Percentiles rank a stretch among this genome's conserved stretches.
Evolutionary conservation across 2,329 filamentous ascomycete species (phyloP).

Genomic region (Colletotrichum lentis): DNA sequence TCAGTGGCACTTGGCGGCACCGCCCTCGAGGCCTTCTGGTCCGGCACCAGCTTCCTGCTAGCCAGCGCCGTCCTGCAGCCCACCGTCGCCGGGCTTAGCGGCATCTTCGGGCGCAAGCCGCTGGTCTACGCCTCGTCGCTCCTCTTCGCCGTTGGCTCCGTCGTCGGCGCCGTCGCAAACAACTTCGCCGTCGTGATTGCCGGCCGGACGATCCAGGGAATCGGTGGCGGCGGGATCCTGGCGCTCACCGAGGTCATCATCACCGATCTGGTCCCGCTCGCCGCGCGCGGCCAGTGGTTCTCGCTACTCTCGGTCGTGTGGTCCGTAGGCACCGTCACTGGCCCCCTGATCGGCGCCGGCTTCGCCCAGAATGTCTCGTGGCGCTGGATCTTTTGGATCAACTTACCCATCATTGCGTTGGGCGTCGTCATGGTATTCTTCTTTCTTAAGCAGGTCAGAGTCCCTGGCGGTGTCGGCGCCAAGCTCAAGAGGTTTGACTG

Average conservation of each 20-base stretch:
- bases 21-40: conserved; percentile 73
- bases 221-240: conserved; percentile 61
- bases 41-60: conserved; percentile 74
- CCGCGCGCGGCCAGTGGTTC: conserved; percentile 53
- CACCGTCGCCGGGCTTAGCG: conserved; percentile 49
- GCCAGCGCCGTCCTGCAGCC: conserved; percentile 70
- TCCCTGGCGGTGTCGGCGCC: conserved; percentile 37
- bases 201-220: conserved; percentile 61
- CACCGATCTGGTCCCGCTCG: conserved; percentile 56
- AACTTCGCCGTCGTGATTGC: conserved; percentile 50
- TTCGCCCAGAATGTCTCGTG: conserved; percentile 62
- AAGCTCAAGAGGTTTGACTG: conserved; percentile 64
- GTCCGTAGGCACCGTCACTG: conserved; percentile 63
- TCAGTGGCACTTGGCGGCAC: conserved; percentile 60
- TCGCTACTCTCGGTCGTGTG: conserved; percentile 55
- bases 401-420: conserved; percentile 64
- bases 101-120: conserved; percentile 48
- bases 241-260: conserved; percentile 56
- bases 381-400: conserved; percentile 73
- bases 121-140: conserved; percentile 44
- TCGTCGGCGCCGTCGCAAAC: conserved; percentile 48
- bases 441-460: conserved; percentile 52
- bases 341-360: conserved; percentile 61
- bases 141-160: conserved; percentile 53
- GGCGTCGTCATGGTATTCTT: conserved; percentile 56